Evolutionary conservation across 2,329 filamentous ascomycete genomes (phyloP).

Genomic region (Trichoderma cornu-damae): DNA sequence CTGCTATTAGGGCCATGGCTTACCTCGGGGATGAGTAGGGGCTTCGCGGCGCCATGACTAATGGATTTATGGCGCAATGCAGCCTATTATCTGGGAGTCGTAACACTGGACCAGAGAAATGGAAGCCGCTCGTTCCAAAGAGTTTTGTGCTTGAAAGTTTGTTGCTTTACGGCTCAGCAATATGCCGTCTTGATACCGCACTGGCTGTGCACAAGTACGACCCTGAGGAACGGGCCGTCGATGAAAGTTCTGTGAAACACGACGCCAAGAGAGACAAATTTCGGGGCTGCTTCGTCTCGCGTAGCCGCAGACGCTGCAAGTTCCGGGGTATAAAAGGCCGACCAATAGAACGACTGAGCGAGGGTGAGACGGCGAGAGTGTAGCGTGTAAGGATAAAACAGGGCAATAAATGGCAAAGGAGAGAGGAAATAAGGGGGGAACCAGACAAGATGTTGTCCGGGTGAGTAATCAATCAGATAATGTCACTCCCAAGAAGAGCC

Average conservation of each 20-base stretch:
- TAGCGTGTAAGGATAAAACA: background rate
- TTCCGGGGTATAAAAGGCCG: conserved; percentile 1
- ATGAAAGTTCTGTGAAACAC: conserved; percentile 10
- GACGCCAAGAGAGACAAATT: conserved; percentile 9
- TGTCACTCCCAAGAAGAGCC: conserved; percentile 10
- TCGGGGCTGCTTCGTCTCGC: conserved; percentile 9
- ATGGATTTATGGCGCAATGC: conserved; percentile 11
- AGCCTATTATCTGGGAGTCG: background rate
- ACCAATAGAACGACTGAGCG: background rate
- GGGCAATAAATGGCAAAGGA: background rate
- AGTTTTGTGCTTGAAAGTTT: too few species aligned
- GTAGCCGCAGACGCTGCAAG: conserved; percentile 11
- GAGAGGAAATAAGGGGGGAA: background rate
- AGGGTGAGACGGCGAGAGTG: background rate
- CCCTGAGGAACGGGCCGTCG: conserved; percentile 1
- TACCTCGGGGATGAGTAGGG: conserved; percentile 30
- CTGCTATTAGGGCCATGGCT: background rate
- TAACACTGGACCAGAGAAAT: background rate
- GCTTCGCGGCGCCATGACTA: conserved; percentile 28
- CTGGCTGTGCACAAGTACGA: background rate
- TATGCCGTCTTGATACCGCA: background rate
- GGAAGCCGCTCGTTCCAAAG: background rate
- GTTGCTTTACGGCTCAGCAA: background rate
- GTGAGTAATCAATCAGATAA: conserved; percentile 17
- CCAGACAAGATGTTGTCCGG: background rate